Base-by-base conservation (phyloP, 192 early-diverging fungal genomes). In the Geranomyces michiganensis region DNA sequence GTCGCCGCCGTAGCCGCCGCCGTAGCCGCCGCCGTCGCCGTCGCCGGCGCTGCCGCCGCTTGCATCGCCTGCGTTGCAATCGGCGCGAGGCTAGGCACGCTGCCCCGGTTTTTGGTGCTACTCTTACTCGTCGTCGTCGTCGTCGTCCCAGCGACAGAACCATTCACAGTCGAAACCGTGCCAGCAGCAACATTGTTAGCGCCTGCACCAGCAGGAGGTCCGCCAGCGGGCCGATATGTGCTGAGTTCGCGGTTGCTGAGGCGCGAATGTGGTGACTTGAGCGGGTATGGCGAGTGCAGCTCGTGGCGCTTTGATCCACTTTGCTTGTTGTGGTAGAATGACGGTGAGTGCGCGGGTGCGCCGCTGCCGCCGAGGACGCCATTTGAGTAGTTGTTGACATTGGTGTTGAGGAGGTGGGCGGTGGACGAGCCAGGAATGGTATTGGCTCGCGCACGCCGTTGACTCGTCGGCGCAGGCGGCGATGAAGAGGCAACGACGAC, bases 161-260 rank as follows among this genome's bases (percentile, higher is more conserved):
- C 36, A 41, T 3, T 41, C 36, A 10, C 36, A 7, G 36, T 41
- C 36, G 36, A 3, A 41, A n/a, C n/a, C n/a, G 36, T 41, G 10
- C 5, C 36, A 41, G 5, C 36, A 41, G 5, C 36, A 41, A 10
- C 36, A 41, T 10, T 10, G 36, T 3, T 10, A 41, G 5, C 36
- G 36, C 36, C 36, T 7, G 36, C 36, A 41, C 5, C 36, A 41
- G 36, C 10, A 41, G 3, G 3, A 41, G 36, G 10, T 10, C 36
- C 36, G 36, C 36, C 36, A 41, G 36, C 36, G 17, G 51, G 51
- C 17, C 51, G 4, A 26, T 53, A 53, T 7, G 51, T 17, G 58
- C 58, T 60, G 12, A 60, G 58, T 27, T 60, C 58, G 2, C 58
- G 58, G 58, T 60, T 60, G 17, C 58, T 60, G 9, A 60, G 26